Percentiles rank a stretch among this genome's conserved stretches.
Evolutionary conservation across 352 stramenopile species (phyloP).

Genomic region (Globisporangium abappressorium): DNA sequence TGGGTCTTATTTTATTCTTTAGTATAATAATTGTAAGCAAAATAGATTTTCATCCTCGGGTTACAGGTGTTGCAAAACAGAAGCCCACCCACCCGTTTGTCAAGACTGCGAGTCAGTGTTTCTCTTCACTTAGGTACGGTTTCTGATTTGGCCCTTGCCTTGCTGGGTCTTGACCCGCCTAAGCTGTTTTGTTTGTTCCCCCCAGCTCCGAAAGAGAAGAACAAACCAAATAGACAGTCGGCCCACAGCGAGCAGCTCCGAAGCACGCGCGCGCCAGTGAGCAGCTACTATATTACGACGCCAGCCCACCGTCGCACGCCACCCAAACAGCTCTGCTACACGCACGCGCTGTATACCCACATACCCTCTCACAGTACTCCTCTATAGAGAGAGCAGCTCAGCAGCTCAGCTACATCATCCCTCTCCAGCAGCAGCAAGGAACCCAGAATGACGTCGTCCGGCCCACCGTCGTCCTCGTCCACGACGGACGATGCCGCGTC

Average conservation of each 20-base stretch:
- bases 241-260: background rate
- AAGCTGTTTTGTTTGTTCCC: background rate
- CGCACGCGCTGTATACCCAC: slow-evolving; percentile 1
- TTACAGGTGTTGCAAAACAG: too few relatives aligned
- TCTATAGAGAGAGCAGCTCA: background rate
- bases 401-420: slow-evolving; percentile 1
- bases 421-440: slow-evolving; percentile 6
- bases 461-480: slow-evolving; percentile 28
- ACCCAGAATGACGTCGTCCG: slow-evolving; percentile 52
- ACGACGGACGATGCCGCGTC: slow-evolving; percentile 26
- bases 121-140: background rate
- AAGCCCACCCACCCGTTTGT: background rate
- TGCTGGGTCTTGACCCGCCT: too few relatives aligned
- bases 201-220: background rate
- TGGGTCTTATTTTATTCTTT: background rate
- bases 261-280: background rate
- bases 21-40: too few relatives aligned
- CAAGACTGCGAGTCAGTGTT: background rate
- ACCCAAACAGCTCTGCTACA: background rate
- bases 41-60: too few relatives aligned
- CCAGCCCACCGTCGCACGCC: background rate
- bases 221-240: background rate
- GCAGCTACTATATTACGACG: background rate
- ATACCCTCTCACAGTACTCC: background rate
- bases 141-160: too few relatives aligned